Evolutionary conservation across 495 filamentous ascomycete genomes (phyloP), one percentile per base, ranked within the genome.

Genomic region (Penicillium cataractarum): DNA sequence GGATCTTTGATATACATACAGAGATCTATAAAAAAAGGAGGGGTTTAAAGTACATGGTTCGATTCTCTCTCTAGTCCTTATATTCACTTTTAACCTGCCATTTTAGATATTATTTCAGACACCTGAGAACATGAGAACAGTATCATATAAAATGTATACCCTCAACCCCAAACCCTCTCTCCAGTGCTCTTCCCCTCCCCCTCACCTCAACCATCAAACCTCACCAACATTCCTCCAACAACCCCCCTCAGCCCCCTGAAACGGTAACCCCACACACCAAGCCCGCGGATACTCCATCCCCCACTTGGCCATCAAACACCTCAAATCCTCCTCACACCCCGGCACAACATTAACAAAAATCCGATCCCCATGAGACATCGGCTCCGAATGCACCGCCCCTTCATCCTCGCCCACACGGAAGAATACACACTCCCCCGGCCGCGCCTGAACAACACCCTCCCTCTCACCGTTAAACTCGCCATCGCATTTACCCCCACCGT

Each of bases 271-370:
- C 24, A 71, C 60, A 64, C 60, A 71, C 68, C 68, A 71, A 62
- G 68, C 68, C 46, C 68, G n/a, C 22, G 68, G 68, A 61, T 59
- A 71, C 51, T 66, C 68, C 68, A 71, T 71, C 55, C 68, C 68
- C 68, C 68, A 71, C n/a, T 57, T 68, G n/a, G 37, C 55, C 66
- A 71, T 69, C 26, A 69, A 54, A 24, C 51, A 39, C 53, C 24
- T 59, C 48, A 71, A 61, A 56, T 71, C 68, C 27, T 17, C 55
- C 53, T 66, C 65, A 46, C 39, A 24, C 31, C 68, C 66, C 10
- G 68, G 68, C n/a, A 71, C 68, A 57, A 71, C 51, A 61, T 71
- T 71, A 29, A 71, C 68, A 64, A 71, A 71, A 4, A 71, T 48
- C 17, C 68, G 63, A 60, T 71, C 68, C 8, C 66, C 66, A 48